Conservation (phyloP, 2,329 filamentous ascomycete genomes). For the Rugonectria rugulosa region DNA sequence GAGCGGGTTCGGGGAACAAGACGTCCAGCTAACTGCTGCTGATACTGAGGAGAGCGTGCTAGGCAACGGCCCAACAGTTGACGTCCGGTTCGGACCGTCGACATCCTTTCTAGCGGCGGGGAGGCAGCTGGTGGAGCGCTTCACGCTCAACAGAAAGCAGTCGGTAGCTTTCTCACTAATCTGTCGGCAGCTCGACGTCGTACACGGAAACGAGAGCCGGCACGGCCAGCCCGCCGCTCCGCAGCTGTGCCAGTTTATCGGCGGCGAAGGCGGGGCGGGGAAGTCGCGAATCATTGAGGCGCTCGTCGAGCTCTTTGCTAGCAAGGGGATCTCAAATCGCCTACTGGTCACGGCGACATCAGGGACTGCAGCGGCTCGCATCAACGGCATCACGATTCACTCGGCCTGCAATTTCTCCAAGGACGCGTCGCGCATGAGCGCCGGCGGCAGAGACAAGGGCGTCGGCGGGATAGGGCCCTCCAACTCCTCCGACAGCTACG, state of each 20-base stretch:
- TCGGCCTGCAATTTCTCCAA: neutral
- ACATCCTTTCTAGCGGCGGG: slow-evolving; percentile 13
- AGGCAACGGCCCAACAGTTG: neutral
- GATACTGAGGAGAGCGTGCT: neutral
- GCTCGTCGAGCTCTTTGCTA: slow-evolving; percentile 2
- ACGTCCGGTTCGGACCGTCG: slow-evolving; percentile 3
- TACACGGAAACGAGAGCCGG: neutral
- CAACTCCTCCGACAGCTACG: neutral
- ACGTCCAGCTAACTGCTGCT: neutral
- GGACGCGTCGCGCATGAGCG: neutral
- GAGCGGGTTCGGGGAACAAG: slow-evolving; percentile 2
- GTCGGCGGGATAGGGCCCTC: too few species aligned
- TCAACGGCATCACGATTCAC: neutral
- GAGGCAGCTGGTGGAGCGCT: neutral
- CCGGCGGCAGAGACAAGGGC: neutral
- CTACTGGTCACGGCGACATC: slow-evolving; percentile 14
- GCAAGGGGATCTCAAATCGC: neutral
- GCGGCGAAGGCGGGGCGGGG: slow-evolving; percentile 17
- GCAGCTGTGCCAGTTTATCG: slow-evolving; percentile 23
- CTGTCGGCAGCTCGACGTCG: slow-evolving; percentile 15
- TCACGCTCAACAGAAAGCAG: slow-evolving; percentile 10
- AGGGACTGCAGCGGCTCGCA: neutral
- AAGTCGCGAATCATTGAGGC: slow-evolving; percentile 20
- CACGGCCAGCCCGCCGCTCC: neutral
- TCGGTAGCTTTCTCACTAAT: slow-evolving; percentile 12